Conservation (phyloP, 768 basidiomycete genomes). For the Stropharia rugosoannulata region DNA sequence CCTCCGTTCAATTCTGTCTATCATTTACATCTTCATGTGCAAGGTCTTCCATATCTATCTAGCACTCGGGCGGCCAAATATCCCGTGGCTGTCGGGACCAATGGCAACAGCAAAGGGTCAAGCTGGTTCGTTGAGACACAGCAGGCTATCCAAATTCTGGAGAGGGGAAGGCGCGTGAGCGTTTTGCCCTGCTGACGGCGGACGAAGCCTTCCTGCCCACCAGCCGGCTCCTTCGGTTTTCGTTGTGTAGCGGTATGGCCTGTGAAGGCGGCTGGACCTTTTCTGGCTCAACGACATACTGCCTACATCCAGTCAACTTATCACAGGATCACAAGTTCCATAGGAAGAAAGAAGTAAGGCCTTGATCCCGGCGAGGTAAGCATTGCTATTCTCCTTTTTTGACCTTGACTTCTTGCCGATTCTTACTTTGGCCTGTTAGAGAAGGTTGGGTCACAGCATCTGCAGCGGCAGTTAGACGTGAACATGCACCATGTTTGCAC, state of each 20-base stretch:
- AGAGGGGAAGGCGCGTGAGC: conserved; percentile 48
- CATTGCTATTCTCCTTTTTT: neutral
- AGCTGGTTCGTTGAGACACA: conserved; percentile 70
- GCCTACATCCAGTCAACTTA: conserved; percentile 1
- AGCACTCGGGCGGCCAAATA: conserved; percentile 42
- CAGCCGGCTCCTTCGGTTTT: conserved; percentile 4
- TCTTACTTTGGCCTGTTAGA: neutral
- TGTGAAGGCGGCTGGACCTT: conserved; percentile 2
- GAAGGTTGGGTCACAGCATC: neutral
- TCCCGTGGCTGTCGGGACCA: conserved; percentile 38
- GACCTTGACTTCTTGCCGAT: neutral
- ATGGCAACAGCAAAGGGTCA: conserved; percentile 55
- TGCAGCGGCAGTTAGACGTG: conserved; percentile 1
- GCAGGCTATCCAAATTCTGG: conserved; percentile 62
- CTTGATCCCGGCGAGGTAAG: neutral
- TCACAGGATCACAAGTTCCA: neutral
- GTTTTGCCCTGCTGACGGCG: conserved; percentile 44
- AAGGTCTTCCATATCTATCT: conserved; percentile 63
- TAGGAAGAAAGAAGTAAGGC: neutral
- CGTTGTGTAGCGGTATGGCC: conserved; percentile 2
- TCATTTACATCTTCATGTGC: conserved; percentile 77
- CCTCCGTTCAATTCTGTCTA: conserved; percentile 73
- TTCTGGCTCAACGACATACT: neutral
- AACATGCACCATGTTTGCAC: conserved; percentile 3
- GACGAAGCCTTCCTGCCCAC: neutral